Percentiles rank a stretch among this genome's conserved stretches.
Evolutionary conservation across 2,329 filamentous ascomycete species (phyloP).

Genomic region (Cladosporium halotolerans): DNA sequence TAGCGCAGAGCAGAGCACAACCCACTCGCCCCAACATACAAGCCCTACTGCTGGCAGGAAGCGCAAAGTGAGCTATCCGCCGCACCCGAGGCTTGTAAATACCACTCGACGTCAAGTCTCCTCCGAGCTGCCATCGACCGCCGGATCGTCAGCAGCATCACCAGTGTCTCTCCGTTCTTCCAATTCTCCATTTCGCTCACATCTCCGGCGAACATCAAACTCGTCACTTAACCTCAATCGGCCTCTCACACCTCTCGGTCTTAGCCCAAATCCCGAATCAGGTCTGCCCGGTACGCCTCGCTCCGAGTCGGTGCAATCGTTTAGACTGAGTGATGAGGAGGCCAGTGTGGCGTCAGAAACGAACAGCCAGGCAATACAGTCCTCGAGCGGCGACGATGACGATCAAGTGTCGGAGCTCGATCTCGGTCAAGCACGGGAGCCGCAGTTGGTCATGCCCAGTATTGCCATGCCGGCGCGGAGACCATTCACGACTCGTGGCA

Average conservation of each 20-base stretch:
- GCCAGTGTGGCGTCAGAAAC: conserved; percentile 47
- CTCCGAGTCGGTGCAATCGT: conserved; percentile 53
- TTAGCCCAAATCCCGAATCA: conserved; percentile 44
- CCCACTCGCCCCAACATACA: neutral
- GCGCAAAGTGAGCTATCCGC: conserved; percentile 29
- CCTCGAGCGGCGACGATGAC: conserved; percentile 50
- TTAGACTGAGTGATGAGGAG: conserved; percentile 54
- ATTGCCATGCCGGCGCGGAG: conserved; percentile 82
- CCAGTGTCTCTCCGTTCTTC: conserved; percentile 20
- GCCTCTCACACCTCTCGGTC: conserved; percentile 42
- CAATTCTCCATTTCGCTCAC: conserved; percentile 21
- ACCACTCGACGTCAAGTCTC: conserved; percentile 31
- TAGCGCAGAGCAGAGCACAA: conserved; percentile 14
- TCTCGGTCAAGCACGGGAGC: conserved; percentile 37
- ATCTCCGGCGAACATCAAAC: conserved; percentile 19
- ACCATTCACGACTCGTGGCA: conserved; percentile 84
- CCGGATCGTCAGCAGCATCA: conserved; percentile 17
- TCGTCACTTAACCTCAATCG: conserved; percentile 30
- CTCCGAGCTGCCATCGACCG: conserved; percentile 20
- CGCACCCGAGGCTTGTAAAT: conserved; percentile 30
- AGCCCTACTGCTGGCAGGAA: conserved; percentile 19
- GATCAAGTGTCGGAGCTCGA: conserved; percentile 21
- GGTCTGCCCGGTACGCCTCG: conserved; percentile 54
- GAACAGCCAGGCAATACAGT: conserved; percentile 49
- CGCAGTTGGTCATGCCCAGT: conserved; percentile 96